phyloP scores from a whole-genome alignment of 257 asterid genomes.

The Przewalskia tangutica region DNA sequence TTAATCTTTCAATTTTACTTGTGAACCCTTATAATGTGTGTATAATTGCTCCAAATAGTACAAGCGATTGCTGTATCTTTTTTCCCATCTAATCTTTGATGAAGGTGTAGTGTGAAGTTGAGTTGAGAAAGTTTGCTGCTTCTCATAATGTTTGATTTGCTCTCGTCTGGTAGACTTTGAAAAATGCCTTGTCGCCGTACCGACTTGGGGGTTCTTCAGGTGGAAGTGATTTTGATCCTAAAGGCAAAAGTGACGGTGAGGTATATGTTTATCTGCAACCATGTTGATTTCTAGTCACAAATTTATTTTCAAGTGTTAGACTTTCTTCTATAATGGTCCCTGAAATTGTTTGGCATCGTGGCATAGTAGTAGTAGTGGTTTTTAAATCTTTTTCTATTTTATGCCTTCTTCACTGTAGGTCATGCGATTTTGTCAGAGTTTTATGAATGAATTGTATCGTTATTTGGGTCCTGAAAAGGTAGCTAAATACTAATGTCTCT shows the following conservation, averaged over 20 bases:
- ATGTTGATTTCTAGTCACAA: conserved; percentile 13
- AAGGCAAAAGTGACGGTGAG: conserved; percentile 84
- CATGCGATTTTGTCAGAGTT: conserved; percentile 96
- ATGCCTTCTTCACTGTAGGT: conserved; percentile 34
- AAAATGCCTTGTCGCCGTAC: conserved; percentile 95
- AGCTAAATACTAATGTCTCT: conserved; percentile 13
- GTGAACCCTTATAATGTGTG: neutral
- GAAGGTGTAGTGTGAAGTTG: conserved; percentile 1
- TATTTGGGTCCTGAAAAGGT: conserved; percentile 98
- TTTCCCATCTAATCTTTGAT: neutral
- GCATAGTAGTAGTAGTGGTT: neutral
- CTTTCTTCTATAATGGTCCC: conserved; percentile 1
- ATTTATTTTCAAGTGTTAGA: neutral
- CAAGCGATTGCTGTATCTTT: neutral
- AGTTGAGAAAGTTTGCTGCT: conserved; percentile 1
- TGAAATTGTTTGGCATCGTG: neutral
- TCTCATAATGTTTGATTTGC: conserved; percentile 17
- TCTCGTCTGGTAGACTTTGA: conserved; percentile 60
- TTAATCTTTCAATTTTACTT: neutral
- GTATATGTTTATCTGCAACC: conserved; percentile 27
- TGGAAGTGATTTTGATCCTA: conserved; percentile 97
- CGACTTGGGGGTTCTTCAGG: conserved; percentile 98
- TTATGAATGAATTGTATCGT: conserved; percentile 92
- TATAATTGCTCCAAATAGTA: neutral
- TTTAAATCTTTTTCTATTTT: neutral